These are phyloP conservation scores for Echites panduratus DNA, from an alignment of 257 asterid genomes.

Conservation along the genomic window DNA sequence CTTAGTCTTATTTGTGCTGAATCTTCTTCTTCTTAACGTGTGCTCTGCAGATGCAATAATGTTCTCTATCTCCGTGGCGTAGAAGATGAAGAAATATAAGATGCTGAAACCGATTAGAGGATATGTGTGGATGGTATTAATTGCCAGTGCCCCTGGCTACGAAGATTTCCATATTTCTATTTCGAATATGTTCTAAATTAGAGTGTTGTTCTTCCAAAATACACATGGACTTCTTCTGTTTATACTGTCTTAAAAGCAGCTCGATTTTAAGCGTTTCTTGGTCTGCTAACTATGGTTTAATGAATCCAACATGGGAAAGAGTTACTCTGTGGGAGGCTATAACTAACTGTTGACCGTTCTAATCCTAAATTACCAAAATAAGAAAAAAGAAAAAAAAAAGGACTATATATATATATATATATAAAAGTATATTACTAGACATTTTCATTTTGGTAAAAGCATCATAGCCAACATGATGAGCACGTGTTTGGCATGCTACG, in stretches of 20 bases:
- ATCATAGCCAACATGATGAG: too few relatives aligned
- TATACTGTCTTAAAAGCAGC: not conserved
- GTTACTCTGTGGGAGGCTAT: not conserved
- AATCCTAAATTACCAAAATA: too few relatives aligned
- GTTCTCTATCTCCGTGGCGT: constrained; percentile 87
- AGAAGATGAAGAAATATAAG: too few relatives aligned
- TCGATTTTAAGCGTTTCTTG: not conserved
- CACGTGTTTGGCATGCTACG: not conserved
- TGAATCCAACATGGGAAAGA: not conserved
- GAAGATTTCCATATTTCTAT: not conserved
- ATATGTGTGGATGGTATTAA: constrained; percentile 17
- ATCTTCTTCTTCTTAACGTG: not conserved
- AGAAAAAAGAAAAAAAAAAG: too few relatives aligned
- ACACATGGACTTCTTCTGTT: not conserved
- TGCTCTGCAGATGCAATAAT: constrained; percentile 64
- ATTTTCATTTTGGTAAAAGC: not conserved
- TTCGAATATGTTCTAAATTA: not conserved
- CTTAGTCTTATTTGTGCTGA: not conserved
- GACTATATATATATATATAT: too few relatives aligned
- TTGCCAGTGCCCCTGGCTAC: not conserved
- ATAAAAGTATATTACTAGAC: too few relatives aligned
- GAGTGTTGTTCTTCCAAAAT: not conserved
- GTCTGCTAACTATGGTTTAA: not conserved
- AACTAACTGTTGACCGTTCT: not conserved
- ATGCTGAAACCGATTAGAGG: constrained; percentile 55